A percentile compares a stretch with the other conserved stretches of the same genome.
Conservation (phyloP, 352 stramenopile genomes). For the Pythium myriotylum region DNA sequence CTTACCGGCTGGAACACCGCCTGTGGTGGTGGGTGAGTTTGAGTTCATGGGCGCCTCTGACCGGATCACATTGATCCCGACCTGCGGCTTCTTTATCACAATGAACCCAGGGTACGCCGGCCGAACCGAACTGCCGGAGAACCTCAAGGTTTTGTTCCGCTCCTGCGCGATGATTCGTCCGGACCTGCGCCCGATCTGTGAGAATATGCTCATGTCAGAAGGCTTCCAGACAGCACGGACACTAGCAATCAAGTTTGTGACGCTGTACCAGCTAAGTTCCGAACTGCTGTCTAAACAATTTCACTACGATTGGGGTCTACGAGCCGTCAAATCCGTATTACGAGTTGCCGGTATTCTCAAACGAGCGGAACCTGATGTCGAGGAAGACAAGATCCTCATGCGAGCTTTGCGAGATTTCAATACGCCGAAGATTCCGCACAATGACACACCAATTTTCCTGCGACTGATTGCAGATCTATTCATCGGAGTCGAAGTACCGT, state of each 20-base stretch:
- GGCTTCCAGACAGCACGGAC: conserved; percentile 87
- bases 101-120: conserved; percentile 95
- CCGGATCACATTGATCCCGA: conserved; percentile 85
- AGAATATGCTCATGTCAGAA: conserved; percentile 92
- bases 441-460: conserved; percentile 89
- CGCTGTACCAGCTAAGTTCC: conserved; percentile 84
- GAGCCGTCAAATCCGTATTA: conserved; percentile 88
- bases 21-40: conserved; percentile 85
- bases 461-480: conserved; percentile 88
- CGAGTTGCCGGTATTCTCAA: conserved; percentile 87
- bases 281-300: conserved; percentile 91
- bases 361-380: conserved; percentile 75
- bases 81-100: conserved; percentile 94
- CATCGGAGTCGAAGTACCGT: conserved; percentile 93
- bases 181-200: conserved; percentile 91
- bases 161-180: conserved; percentile 95
- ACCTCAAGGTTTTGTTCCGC: conserved; percentile 92
- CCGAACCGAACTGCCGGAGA: conserved; percentile 86
- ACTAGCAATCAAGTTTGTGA: conserved; percentile 93
- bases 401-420: conserved; percentile 86
- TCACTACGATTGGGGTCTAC: conserved; percentile 91
- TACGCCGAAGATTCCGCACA: conserved; percentile 86
- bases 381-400: conserved; percentile 90
- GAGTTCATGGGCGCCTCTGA: conserved; percentile 89
- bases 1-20: conserved; percentile 92